Evolutionary conservation across 1,284 basidiomycete genomes (phyloP), one percentile per base, ranked within the genome.

Genomic region (Fomitopsis pinicola): DNA sequence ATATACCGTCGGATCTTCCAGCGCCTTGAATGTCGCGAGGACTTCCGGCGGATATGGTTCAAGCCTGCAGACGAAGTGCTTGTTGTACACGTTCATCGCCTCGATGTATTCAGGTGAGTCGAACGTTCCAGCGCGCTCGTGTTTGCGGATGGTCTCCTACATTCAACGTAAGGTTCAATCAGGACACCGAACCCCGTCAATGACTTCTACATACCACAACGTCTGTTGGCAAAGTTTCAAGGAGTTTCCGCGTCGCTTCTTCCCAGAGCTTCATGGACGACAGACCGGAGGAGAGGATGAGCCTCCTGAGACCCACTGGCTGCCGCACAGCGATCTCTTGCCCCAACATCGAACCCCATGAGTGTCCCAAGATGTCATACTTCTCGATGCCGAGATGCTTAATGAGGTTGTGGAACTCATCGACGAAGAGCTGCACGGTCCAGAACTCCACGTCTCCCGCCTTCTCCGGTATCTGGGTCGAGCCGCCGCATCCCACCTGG

Each of bases 271-370:
- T 55, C 62, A 73, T 76, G 38, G 67, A 62, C 8, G 75, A 71
- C 22, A 73, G 68, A 19, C 74, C 70, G 52, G 74, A 69, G 12
- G 75, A 60, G 8, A 82, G 62, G 17, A 82, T 64, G 8, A 85
- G 72, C 5, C 67, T 72, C 50, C 73, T 73, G n/a, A 85, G 61
- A 1, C 80, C 79, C 4, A 62, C 60, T 0, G 81, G 80, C 15
- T 64, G 65, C 17, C 52, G 63, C 57, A 48, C 66, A 57, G 66
- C 73, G 57, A 50, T 74, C 68, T 52, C 64, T 69, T 76, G 69
- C 0, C 71, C 81, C n/a, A 83, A 70, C 73, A 82, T 82, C 8
- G 74, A 80, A n/a, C 82, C 82, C 78, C 79, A 82, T 17, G 79
- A 82, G 54, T 83, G 81, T 0, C 82, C 82, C 12, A 79, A 64